Evolutionary conservation across 257 asterid genomes (phyloP).

Genomic region (Rauvolfia tetraphylla): DNA sequence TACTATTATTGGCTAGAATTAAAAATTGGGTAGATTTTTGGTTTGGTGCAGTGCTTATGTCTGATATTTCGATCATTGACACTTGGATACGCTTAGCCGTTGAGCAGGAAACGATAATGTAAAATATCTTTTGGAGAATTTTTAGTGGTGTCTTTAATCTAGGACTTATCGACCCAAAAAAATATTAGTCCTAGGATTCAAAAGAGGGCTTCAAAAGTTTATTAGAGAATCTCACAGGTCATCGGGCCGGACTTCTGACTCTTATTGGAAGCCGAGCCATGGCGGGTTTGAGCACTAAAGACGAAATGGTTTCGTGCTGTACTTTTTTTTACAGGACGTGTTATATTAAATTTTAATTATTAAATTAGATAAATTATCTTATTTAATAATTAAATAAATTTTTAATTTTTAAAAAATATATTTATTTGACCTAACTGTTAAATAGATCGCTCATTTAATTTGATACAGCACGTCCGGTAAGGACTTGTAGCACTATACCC

Average conservation of each 20-base stretch:
- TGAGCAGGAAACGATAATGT: neutral
- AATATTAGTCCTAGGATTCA: neutral
- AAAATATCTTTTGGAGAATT: neutral
- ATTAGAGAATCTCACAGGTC: neutral
- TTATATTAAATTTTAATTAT: too few species aligned
- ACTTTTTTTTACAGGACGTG: too few species aligned
- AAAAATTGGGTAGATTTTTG: neutral
- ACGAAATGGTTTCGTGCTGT: too few species aligned
- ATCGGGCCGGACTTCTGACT: neutral
- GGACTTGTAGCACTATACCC: too few species aligned
- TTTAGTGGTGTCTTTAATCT: conserved; percentile 11
- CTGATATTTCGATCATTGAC: conserved; percentile 8
- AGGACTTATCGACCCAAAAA: conserved; percentile 16
- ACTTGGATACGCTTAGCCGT: neutral
- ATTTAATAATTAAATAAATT: too few species aligned
- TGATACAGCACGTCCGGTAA: too few species aligned
- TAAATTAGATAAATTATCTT: too few species aligned
- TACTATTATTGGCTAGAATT: neutral
- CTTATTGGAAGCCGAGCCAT: neutral
- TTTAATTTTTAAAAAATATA: too few species aligned
- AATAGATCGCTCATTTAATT: too few species aligned
- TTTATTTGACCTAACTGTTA: too few species aligned
- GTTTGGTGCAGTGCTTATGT: neutral
- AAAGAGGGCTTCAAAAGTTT: neutral
- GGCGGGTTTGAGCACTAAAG: neutral